These are phyloP conservation scores for Xanthoparmelia taractica DNA, from an alignment of 495 filamentous ascomycete species.

Conservation along the genomic window DNA sequence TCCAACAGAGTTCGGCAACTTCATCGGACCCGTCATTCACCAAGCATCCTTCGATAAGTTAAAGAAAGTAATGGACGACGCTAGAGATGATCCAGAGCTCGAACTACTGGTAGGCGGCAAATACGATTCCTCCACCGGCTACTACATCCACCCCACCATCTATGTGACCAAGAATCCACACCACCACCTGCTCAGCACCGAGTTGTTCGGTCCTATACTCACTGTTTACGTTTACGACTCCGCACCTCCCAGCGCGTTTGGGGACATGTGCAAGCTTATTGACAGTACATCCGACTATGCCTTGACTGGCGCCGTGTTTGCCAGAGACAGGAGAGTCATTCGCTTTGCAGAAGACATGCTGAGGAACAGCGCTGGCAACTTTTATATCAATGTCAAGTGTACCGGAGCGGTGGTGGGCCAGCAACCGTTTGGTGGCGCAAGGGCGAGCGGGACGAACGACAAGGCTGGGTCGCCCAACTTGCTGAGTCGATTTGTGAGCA, in stretches of 20 bases:
- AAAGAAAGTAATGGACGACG: conserved; percentile 50
- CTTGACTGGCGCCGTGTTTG: conserved; percentile 73
- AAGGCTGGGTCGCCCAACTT: conserved; percentile 78
- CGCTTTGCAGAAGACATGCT: conserved; percentile 65
- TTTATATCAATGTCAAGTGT: conserved; percentile 90
- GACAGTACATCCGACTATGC: conserved; percentile 68
- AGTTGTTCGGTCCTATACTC: conserved; percentile 59
- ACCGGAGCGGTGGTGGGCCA: conserved; percentile 89
- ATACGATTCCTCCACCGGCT: conserved; percentile 53
- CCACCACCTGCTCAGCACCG: conserved; percentile 53
- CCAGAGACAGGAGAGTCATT: conserved; percentile 56
- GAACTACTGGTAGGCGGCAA: conserved; percentile 52
- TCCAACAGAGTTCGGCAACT: conserved; percentile 58
- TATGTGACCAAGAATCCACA: conserved; percentile 57
- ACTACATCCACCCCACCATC: conserved; percentile 61
- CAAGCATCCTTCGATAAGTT: conserved; percentile 48
- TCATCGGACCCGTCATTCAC: conserved; percentile 52
- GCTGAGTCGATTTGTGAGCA: conserved; percentile 70
- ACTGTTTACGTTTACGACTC: conserved; percentile 58
- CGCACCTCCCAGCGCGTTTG: conserved; percentile 36
- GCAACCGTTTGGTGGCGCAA: conserved; percentile 82
- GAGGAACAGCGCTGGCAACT: conserved; percentile 73
- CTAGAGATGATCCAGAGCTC: conserved; percentile 54
- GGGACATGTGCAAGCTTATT: conserved; percentile 46
- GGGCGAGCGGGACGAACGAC: conserved; percentile 85